phyloP scores from a whole-genome alignment of 163 green algal species.

The Chlamydomonas reinhardtii region DNA sequence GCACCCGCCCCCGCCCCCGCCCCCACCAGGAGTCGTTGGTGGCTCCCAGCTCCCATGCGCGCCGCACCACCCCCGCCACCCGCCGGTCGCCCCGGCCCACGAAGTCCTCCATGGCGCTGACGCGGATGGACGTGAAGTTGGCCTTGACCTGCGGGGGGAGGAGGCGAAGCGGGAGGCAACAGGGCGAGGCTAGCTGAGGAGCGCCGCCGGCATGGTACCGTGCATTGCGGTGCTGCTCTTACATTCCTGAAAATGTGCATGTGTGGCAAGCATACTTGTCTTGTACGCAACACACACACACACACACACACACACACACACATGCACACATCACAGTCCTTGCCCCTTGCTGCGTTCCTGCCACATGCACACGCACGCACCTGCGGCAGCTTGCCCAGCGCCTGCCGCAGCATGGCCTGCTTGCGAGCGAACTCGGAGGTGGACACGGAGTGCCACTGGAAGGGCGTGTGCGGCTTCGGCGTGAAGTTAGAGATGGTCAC shows the following conservation, averaged over 20 bases:
- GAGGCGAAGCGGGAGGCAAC: background rate
- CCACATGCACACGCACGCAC: conserved; percentile 3
- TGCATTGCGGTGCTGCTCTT: too few relatives aligned
- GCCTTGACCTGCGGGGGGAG: conserved; percentile 65
- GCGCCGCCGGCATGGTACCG: too few relatives aligned
- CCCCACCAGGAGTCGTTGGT: conserved; percentile 74
- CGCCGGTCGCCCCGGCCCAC: conserved; percentile 75
- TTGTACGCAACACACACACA: too few relatives aligned
- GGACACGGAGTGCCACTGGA: conserved; percentile 80
- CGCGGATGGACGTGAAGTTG: conserved; percentile 73
- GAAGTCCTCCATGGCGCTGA: conserved; percentile 86
- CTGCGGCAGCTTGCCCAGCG: conserved; percentile 61
- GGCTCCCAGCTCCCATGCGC: conserved; percentile 82
- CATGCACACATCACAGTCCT: background rate
- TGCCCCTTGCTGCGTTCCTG: background rate
- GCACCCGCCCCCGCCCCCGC: too few relatives aligned
- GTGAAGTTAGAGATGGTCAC: conserved; percentile 87
- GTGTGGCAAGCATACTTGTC: too few relatives aligned
- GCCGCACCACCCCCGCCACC: conserved; percentile 68
- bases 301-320: background rate
- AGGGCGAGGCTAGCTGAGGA: too few relatives aligned
- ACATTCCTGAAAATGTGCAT: too few relatives aligned
- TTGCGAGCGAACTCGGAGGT: conserved; percentile 79
- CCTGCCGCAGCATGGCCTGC: conserved; percentile 70
- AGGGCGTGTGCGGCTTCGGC: conserved; percentile 88